Conservation (phyloP, 345 rosid genomes). For the Aquilaria yunnanensis region DNA sequence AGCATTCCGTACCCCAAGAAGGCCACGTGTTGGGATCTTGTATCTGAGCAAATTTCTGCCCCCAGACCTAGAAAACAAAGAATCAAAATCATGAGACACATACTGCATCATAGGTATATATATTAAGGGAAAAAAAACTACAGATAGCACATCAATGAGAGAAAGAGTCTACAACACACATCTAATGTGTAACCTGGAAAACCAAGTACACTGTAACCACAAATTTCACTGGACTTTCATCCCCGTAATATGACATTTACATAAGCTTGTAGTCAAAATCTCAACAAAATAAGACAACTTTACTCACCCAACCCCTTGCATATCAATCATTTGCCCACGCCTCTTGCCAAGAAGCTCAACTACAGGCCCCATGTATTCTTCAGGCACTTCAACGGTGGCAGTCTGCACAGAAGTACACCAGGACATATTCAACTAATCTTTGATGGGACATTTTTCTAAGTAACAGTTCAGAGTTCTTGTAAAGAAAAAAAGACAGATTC, state of each 20-base stretch:
- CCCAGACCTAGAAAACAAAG: conserved; percentile 47
- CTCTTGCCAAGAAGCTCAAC: conserved; percentile 97
- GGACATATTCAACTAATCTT: no score
- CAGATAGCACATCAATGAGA: not conserved
- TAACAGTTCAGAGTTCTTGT: no score
- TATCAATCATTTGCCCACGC: conserved; percentile 94
- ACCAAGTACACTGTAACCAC: no score
- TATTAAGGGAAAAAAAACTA: not conserved
- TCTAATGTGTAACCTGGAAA: no score
- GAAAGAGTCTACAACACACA: no score
- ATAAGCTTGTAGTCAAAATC: not conserved
- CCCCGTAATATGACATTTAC: not conserved
- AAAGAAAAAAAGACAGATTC: no score
- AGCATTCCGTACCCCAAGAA: conserved; percentile 94
- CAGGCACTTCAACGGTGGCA: conserved; percentile 95
- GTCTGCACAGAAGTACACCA: conserved; percentile 36
- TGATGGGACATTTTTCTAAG: no score
- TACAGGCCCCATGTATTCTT: conserved; percentile 88
- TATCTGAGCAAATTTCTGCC: conserved; percentile 78
- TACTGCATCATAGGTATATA: not conserved
- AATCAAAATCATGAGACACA: conserved; percentile 5
- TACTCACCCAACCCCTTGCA: conserved; percentile 80
- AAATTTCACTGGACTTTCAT: not conserved
- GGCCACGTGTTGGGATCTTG: conserved; percentile 96
- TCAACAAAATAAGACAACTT: conserved; percentile 2